These are phyloP conservation scores for Ogataea angusta DNA, from an alignment of 805 yeast genomes.

Conservation along the genomic window DNA sequence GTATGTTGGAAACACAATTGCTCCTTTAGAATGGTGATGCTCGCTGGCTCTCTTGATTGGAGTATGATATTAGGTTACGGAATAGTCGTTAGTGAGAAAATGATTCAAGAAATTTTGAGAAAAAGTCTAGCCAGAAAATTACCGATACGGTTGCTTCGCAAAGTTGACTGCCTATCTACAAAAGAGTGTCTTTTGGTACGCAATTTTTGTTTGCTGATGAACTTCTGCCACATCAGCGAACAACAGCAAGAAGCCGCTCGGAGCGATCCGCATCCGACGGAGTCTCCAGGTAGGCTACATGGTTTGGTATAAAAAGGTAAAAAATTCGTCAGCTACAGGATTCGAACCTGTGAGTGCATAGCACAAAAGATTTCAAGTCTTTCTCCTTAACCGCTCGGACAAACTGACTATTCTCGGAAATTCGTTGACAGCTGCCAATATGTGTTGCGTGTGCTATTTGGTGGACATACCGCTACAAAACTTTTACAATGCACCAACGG, in stretches of 20 bases:
- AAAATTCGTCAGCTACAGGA: constrained; percentile 51
- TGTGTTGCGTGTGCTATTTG: background rate
- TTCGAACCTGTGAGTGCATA: constrained; percentile 61
- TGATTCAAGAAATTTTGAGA: background rate
- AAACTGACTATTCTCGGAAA: constrained; percentile 26
- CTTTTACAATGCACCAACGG: background rate
- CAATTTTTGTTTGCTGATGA: too few species aligned
- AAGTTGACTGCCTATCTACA: background rate
- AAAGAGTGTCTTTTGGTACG: background rate
- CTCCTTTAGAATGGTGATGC: too few species aligned
- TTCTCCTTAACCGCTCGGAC: constrained; percentile 59
- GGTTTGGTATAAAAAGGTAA: background rate
- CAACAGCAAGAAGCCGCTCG: too few species aligned
- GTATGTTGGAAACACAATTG: too few species aligned
- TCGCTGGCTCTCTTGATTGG: too few species aligned
- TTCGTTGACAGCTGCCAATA: background rate
- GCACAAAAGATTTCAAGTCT: constrained; percentile 59
- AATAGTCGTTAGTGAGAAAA: background rate
- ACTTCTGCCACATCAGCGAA: too few species aligned
- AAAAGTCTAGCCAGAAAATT: background rate
- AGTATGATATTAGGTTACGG: too few species aligned
- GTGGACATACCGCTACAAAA: too few species aligned
- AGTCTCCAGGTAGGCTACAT: too few species aligned
- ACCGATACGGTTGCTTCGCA: background rate
- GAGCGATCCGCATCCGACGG: too few species aligned